Percentiles rank a stretch among this genome's conserved stretches.
phyloP scores from a whole-genome alignment of 2,329 filamentous ascomycete species.

The Aspergillus melleus region DNA sequence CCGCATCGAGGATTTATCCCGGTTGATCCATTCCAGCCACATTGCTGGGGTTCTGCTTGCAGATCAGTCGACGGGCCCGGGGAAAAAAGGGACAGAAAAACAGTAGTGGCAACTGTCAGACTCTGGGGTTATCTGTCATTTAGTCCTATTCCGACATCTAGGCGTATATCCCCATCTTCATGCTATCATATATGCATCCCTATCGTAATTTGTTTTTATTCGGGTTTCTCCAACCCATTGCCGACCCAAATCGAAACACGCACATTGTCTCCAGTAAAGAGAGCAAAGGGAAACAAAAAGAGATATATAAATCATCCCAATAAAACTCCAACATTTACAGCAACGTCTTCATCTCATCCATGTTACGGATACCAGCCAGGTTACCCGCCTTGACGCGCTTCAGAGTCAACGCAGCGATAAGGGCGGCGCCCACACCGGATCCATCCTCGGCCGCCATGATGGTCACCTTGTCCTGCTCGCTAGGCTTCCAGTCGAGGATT shows the following conservation, averaged over 20 bases:
- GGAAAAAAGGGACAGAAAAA: neutral
- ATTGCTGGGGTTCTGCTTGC: neutral
- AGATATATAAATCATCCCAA: neutral
- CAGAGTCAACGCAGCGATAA: constrained; percentile 76
- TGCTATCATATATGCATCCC: neutral
- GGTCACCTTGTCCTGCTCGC: constrained; percentile 83
- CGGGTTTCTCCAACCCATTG: neutral
- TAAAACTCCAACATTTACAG: constrained; percentile 15
- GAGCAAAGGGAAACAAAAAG: neutral
- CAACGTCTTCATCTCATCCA: constrained; percentile 38
- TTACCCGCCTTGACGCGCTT: constrained; percentile 63
- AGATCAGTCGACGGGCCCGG: neutral
- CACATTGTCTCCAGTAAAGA: neutral
- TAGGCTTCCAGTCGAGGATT: constrained; percentile 89
- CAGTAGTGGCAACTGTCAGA: neutral
- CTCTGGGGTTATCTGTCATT: neutral
- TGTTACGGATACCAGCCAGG: constrained; percentile 57
- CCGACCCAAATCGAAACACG: neutral
- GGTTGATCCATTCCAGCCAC: neutral
- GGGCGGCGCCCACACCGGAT: constrained; percentile 90
- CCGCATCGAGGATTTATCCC: neutral
- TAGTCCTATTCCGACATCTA: neutral
- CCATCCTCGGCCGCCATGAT: constrained; percentile 91
- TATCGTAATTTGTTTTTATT: neutral
- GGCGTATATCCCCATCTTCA: neutral